Evolutionary conservation across 2,329 filamentous ascomycete species (phyloP), one percentile per base, ranked within the genome.

Genomic region (Fusarium domesticum): DNA sequence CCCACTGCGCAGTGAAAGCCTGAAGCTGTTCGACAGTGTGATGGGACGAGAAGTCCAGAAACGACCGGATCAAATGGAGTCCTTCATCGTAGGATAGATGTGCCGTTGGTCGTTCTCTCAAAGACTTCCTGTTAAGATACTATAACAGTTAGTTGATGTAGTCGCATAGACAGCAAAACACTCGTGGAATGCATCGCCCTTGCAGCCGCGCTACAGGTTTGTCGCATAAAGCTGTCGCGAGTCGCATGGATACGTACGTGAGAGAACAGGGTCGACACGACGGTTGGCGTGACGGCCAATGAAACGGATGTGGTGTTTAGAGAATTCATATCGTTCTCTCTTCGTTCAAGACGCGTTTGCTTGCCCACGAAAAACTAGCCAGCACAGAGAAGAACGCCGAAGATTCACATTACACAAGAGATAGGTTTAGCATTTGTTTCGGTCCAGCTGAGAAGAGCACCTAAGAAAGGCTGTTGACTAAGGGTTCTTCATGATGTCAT

Each of bases 81-180:
- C 91, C 92, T 70, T 96, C 88, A 63, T 97, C 88, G 70, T 98
- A 98, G 41, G 90, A 91, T 43, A 98, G 83, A 65, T 95, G 89
- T 1, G 87, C 87, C 1, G 89, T 95, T 1, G 92, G 92, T 51
- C 91, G 91, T 53, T 91, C 75, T 50, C 78, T 82, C 20, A 85
- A 75, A 2, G 82, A 78, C 60, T 86, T 87, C 53, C 87, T 84
- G 60, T 95, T 86, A 48, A 95, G 74, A 67, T 93, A 96, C 86
- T 93, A 42, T 20, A 43, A 43, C 30, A 34, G 8, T n/a, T 17
- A 25, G 18, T 30, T 38, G 37, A 16, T 39, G 54, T 35, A 58
- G 48, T 41, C 14, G 25, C 35, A 19, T 28, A 4, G 7, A n/a
- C n/a, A n/a, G n/a, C n/a, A n/a, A n/a, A n/a, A 28, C 14, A 8